Base-by-base conservation (phyloP, 768 basidiomycete genomes). In the Hygrophoropsis aurantiaca region DNA sequence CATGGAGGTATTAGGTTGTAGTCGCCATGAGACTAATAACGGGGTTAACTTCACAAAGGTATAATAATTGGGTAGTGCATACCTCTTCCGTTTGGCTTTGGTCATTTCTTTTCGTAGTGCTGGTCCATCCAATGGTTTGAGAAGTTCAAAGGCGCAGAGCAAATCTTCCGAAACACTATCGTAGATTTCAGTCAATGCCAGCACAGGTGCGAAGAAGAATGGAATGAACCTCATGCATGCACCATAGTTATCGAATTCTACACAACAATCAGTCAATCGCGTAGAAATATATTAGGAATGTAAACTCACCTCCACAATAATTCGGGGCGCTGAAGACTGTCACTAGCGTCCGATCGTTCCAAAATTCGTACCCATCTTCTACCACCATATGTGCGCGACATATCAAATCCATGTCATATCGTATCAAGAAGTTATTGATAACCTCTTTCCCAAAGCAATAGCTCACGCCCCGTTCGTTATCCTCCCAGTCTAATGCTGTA, bases 301-400 rank as follows among this genome's bases (percentile, higher is more conserved):
- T 41, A 18, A 32, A 77, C 89, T 69, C 57, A 95, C 94, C 91
- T 68, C 91, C 92, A 62, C 92, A 94, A 58, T 93, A 94, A 59
- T 97, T 97, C 18, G 97, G 97, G 40, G 97, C 97, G 58, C 93
- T 95, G 70, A 99, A 99, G 46, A 99, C 94, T 1, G 97, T 99
- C 44, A 99, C 97, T 56, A 99, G 71, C 40, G 97, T 97, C 56
- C 97, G 82, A 60, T 99, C 97, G 59, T 98, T 97, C 91, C 97
- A 99, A 64, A 99, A 99, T 73, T 99, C 97, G 62, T 98, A 97
- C 7, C 95, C 95, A 61, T 94, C 92, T 66, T 99, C 97, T 52
- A 99, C 97, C 37, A 99, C 97, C 97, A 98, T 98, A 70, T 99
- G 97, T 41, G 97, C 97, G 41, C 97, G 87, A 74, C 97, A 98